Evolutionary conservation across 106 monocot genomes (phyloP).

Genomic region (Dendrobium chrysotoxum): DNA sequence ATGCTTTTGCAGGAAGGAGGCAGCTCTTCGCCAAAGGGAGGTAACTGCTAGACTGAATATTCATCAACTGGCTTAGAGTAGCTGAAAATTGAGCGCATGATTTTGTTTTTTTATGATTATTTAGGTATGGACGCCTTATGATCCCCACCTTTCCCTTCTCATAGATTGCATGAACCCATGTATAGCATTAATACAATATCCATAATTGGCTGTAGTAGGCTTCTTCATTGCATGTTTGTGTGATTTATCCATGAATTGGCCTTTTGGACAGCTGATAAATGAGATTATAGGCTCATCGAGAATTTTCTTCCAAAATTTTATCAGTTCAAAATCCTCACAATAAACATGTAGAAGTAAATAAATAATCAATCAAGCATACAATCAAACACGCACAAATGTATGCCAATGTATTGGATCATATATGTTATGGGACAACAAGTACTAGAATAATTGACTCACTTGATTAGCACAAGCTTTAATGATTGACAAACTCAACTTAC

Average conservation of each 20-base stretch:
- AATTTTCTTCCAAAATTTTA: too few species aligned
- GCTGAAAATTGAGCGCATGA: background rate
- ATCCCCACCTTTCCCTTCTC: background rate
- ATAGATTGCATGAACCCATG: background rate
- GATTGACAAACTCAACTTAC: too few species aligned
- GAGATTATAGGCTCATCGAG: too few species aligned
- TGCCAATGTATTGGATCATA: too few species aligned
- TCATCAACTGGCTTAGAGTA: background rate
- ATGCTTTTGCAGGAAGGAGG: conserved; percentile 85
- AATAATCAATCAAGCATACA: too few species aligned
- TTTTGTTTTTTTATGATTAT: background rate
- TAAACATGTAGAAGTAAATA: too few species aligned
- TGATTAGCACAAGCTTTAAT: too few species aligned
- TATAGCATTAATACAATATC: background rate
- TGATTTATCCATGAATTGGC: background rate
- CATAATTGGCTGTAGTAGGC: background rate
- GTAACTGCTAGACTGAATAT: conserved; percentile 21
- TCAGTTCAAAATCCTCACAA: too few species aligned
- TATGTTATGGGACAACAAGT: too few species aligned
- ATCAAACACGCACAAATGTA: too few species aligned
- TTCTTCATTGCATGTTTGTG: background rate
- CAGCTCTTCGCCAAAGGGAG: conserved; percentile 92
- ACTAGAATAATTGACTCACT: too few species aligned
- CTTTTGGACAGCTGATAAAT: background rate
- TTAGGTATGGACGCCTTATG: background rate